These are phyloP conservation scores for Pseudogymnoascus sp. DNA, from an alignment of 2,329 filamentous ascomycete genomes.

Conservation along the genomic window DNA sequence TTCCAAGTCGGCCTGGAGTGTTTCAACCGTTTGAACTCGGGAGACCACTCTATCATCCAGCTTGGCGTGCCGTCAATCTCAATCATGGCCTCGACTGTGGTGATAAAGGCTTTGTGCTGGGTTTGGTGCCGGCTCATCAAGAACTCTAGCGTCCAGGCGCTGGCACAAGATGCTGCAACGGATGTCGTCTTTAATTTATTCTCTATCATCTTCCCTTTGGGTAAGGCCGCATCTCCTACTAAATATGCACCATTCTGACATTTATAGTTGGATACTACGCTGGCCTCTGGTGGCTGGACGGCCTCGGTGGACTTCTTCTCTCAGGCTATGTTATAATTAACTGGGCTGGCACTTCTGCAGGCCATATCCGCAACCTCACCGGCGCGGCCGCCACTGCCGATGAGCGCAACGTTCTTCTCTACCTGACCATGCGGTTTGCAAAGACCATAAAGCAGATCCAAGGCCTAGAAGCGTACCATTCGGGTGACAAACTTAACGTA, in stretches of 20 bases:
- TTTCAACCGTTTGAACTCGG: slow-evolving; percentile 47
- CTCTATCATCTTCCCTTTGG: slow-evolving; percentile 52
- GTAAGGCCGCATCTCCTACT: slow-evolving; percentile 16
- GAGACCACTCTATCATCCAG: slow-evolving; percentile 39
- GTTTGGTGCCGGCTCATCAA: slow-evolving; percentile 52
- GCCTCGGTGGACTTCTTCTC: slow-evolving; percentile 51
- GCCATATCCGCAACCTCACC: slow-evolving; percentile 51
- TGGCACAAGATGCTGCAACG: slow-evolving; percentile 57
- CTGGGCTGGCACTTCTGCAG: slow-evolving; percentile 55
- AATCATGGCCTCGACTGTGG: slow-evolving; percentile 49
- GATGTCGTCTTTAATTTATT: slow-evolving; percentile 59
- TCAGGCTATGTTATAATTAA: slow-evolving; percentile 63
- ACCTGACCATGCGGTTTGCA: slow-evolving; percentile 49
- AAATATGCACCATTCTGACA: neutral
- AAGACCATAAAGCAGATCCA: slow-evolving; percentile 48
- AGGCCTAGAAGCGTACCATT: slow-evolving; percentile 49
- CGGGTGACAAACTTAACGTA: slow-evolving; percentile 55
- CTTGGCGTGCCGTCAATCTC: slow-evolving; percentile 47
- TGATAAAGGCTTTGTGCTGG: slow-evolving; percentile 53
- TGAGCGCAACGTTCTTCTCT: slow-evolving; percentile 49
- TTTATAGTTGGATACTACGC: slow-evolving; percentile 45
- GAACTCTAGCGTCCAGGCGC: slow-evolving; percentile 55
- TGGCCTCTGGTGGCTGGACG: slow-evolving; percentile 60
- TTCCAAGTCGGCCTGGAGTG: slow-evolving; percentile 54
- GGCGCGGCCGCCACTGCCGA: slow-evolving; percentile 47